Conservation (phyloP, 1,284 basidiomycete species). For the Trichosporon coremiiforme region DNA sequence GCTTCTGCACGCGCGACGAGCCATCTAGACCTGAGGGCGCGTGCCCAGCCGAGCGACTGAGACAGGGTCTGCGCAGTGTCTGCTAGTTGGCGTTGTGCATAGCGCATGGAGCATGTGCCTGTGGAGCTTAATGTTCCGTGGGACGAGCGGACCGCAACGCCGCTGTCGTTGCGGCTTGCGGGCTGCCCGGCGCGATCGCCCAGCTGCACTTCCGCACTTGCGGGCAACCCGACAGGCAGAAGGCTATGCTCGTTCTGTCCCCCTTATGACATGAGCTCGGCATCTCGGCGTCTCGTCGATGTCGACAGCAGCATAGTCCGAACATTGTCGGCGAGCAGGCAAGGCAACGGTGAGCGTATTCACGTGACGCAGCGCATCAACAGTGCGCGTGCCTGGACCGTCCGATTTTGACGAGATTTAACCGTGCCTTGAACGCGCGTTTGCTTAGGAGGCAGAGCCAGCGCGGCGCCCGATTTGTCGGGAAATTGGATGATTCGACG, state of each 20-base stretch:
- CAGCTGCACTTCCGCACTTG: not conserved
- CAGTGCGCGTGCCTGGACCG: not conserved
- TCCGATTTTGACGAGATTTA: constrained; percentile 9
- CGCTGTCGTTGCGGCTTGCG: not conserved
- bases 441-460: not conserved
- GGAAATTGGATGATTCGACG: not conserved
- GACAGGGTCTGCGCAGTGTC: too few species aligned
- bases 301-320: not conserved
- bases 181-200: too few species aligned
- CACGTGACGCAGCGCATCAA: not conserved
- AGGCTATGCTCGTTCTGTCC: too few species aligned
- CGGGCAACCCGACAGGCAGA: not conserved
- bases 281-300: not conserved
- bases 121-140: not conserved
- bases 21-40: not conserved
- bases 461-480: constrained; percentile 9
- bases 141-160: not conserved
- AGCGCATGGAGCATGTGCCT: too few species aligned
- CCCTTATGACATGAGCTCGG: not conserved
- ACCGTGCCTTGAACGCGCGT: not conserved
- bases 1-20: too few species aligned
- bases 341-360: not conserved
- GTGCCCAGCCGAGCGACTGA: not conserved
- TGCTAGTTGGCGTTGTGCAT: too few species aligned
- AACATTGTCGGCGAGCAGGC: not conserved